phyloP scores from a whole-genome alignment of 2,329 filamentous ascomycete genomes.

The Penicillium capsulatum region DNA sequence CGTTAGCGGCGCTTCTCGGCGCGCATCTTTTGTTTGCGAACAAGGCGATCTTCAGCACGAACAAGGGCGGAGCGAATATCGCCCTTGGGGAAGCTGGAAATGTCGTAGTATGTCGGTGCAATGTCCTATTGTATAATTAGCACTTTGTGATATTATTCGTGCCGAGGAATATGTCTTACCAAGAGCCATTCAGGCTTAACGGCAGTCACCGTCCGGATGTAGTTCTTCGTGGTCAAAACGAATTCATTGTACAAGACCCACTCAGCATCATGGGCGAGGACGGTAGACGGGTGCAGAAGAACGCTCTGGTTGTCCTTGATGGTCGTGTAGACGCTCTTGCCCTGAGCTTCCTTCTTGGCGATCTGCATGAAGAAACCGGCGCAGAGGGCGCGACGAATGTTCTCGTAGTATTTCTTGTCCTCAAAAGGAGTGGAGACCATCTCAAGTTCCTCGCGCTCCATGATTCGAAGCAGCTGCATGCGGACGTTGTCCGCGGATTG shows the following conservation, averaged over 20 bases:
- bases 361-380: slow-evolving; percentile 99
- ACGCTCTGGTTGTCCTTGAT: slow-evolving; percentile 96
- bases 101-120: slow-evolving; percentile 85
- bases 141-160: not conserved
- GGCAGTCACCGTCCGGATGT: slow-evolving; percentile 87
- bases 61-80: slow-evolving; percentile 70
- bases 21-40: slow-evolving; percentile 51
- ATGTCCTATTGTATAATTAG: slow-evolving; percentile 62
- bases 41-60: slow-evolving; percentile 52
- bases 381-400: slow-evolving; percentile 87
- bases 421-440: slow-evolving; percentile 85
- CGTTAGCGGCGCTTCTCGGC: slow-evolving; percentile 35
- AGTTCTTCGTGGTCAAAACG: slow-evolving; percentile 96
- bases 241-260: slow-evolving; percentile 99
- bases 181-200: slow-evolving; percentile 93
- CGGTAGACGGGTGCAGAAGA: slow-evolving; percentile 87
- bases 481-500: slow-evolving; percentile 93
- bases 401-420: slow-evolving; percentile 96
- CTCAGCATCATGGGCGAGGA: slow-evolving; percentile 80
- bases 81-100: slow-evolving; percentile 74
- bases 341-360: slow-evolving; percentile 82
- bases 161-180: slow-evolving; percentile 51
- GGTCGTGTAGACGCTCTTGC: slow-evolving; percentile 82
- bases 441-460: slow-evolving; percentile 86
- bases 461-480: slow-evolving; percentile 85